These are phyloP conservation scores for Nigrospora sphaerica DNA, from an alignment of 2,329 filamentous ascomycete species.

Conservation along the genomic window DNA sequence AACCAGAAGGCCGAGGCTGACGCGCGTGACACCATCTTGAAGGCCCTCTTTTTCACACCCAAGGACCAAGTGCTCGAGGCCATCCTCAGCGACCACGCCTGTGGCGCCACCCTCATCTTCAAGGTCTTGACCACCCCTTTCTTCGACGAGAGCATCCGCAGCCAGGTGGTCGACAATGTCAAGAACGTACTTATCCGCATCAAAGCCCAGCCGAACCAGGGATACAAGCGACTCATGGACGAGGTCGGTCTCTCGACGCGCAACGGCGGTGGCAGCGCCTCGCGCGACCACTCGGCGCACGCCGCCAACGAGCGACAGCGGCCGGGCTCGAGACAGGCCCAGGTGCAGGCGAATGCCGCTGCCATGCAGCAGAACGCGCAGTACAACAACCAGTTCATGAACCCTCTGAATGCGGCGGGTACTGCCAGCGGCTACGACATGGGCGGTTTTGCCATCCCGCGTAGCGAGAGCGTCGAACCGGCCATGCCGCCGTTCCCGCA, in stretches of 20 bases:
- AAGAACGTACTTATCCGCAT: conserved; percentile 81
- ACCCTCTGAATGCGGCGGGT: conserved; percentile 35
- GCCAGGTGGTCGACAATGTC: conserved; percentile 85
- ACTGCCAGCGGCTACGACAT: conserved; percentile 41
- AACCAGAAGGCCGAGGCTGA: conserved; percentile 95
- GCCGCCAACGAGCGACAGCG: conserved; percentile 45
- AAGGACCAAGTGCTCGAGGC: conserved; percentile 83
- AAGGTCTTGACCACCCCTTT: conserved; percentile 97
- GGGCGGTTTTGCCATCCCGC: conserved; percentile 38
- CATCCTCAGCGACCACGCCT: conserved; percentile 85
- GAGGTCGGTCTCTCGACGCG: conserved; percentile 84
- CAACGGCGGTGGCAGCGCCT: conserved; percentile 31
- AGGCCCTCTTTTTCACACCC: conserved; percentile 85
- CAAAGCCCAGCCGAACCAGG: conserved; percentile 89
- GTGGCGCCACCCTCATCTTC: conserved; percentile 93
- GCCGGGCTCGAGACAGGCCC: conserved; percentile 44
- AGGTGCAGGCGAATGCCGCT: conserved; percentile 17
- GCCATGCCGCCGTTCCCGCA: conserved; percentile 41
- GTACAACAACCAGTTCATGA: conserved; percentile 46
- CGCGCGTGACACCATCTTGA: conserved; percentile 81
- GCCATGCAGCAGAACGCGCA: conserved; percentile 26
- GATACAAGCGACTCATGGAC: conserved; percentile 98
- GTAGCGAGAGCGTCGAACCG: conserved; percentile 45
- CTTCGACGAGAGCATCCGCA: conserved; percentile 85
- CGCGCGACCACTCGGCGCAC: conserved; percentile 38